A percentile compares a stretch with the other conserved stretches of the same genome.
Evolutionary conservation across 257 asterid species (phyloP).

Genomic region (Solanum virginianum): DNA sequence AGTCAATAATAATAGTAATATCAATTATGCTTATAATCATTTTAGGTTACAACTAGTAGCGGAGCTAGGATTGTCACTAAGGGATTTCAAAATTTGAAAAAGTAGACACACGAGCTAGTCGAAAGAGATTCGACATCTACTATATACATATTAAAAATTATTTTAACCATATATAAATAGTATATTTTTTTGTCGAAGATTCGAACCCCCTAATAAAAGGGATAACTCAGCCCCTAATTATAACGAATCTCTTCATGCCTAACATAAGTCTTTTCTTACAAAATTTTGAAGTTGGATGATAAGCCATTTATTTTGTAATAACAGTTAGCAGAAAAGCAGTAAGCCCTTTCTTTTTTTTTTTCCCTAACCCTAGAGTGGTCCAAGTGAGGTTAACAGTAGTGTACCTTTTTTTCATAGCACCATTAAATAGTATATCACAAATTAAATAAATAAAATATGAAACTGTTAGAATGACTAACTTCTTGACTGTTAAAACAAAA

Average conservation of each 20-base stretch:
- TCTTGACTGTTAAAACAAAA: neutral
- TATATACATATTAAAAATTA: too few relatives aligned
- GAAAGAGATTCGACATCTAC: too few relatives aligned
- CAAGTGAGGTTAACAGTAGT: slow-evolving; percentile 25
- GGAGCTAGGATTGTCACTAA: too few relatives aligned
- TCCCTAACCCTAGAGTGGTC: slow-evolving; percentile 32
- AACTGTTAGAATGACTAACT: slow-evolving; percentile 7
- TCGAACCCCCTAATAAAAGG: too few relatives aligned
- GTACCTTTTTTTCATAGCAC: slow-evolving; percentile 6
- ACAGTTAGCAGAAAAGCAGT: slow-evolving; percentile 29
- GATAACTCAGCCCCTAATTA: too few relatives aligned
- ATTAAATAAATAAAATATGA: neutral
- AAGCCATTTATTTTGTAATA: neutral
- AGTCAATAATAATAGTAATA: neutral
- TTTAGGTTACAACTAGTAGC: neutral
- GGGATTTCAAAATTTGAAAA: too few relatives aligned
- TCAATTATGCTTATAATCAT: neutral
- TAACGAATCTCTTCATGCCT: neutral
- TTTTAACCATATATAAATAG: too few relatives aligned
- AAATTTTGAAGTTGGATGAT: neutral
- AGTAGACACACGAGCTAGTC: too few relatives aligned
- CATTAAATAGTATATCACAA: slow-evolving; percentile 8
- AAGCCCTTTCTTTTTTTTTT: neutral
- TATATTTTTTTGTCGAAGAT: too few relatives aligned
- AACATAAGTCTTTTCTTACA: neutral